Percentiles rank a stretch among this genome's conserved stretches.
phyloP scores from a whole-genome alignment of 345 rosid genomes.

The Eucalyptus marginata region DNA sequence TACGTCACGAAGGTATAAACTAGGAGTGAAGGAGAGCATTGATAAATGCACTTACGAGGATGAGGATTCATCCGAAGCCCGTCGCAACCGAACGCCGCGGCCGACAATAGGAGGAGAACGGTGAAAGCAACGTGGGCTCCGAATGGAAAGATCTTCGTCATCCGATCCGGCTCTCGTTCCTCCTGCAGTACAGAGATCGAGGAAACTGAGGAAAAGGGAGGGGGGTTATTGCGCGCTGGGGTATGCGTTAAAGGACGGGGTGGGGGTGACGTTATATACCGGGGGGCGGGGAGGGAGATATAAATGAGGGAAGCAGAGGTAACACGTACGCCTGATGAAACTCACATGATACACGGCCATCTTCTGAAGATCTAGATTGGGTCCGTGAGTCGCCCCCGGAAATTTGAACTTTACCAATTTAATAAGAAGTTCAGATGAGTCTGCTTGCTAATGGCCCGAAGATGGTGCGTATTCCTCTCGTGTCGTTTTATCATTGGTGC shows the following conservation, averaged over 20 bases:
- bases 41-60: background rate
- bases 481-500: background rate
- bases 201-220: background rate
- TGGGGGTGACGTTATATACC: background rate
- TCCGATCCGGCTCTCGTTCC: background rate
- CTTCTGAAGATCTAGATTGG: slow-evolving; percentile 19
- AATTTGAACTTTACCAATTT: background rate
- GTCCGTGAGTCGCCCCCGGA: slow-evolving; percentile 2
- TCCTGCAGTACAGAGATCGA: background rate
- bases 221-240: background rate
- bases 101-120: background rate
- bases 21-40: background rate
- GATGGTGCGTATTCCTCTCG: background rate
- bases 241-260: background rate
- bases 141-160: background rate
- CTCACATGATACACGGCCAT: slow-evolving; percentile 71
- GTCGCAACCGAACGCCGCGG: background rate
- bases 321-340: slow-evolving; percentile 14
- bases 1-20: background rate
- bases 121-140: background rate
- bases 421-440: background rate
- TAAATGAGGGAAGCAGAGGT: slow-evolving; percentile 21
- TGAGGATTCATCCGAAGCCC: background rate
- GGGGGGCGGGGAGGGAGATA: background rate
- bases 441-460: background rate